phyloP scores from a whole-genome alignment of 2,329 filamentous ascomycete species.

The Paradendryphiella salina region DNA sequence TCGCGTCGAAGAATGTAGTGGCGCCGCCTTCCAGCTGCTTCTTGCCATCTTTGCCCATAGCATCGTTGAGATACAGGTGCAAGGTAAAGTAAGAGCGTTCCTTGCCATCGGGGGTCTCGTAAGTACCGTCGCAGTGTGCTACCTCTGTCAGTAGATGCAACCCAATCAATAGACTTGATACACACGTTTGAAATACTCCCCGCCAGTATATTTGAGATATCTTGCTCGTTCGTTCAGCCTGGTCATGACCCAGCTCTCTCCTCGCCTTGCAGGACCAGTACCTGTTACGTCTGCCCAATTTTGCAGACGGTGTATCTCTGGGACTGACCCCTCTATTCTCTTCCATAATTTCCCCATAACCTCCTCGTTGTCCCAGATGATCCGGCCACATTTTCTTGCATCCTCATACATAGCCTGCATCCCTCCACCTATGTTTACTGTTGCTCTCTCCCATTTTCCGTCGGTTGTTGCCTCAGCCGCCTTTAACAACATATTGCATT shows the following conservation, averaged over 20 bases:
- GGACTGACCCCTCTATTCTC: constrained; percentile 55
- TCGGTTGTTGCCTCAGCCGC: constrained; percentile 38
- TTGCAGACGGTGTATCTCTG: constrained; percentile 53
- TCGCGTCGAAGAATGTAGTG: constrained; percentile 55
- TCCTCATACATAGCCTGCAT: constrained; percentile 60
- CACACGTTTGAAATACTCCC: constrained; percentile 69
- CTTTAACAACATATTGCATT: constrained; percentile 56
- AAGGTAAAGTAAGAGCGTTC: constrained; percentile 59
- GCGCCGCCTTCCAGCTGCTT: constrained; percentile 56
- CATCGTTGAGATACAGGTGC: constrained; percentile 60
- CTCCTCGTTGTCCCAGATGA: constrained; percentile 71
- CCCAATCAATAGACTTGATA: neutral
- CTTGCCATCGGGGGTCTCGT: constrained; percentile 59
- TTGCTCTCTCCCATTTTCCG: constrained; percentile 65
- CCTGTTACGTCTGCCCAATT: constrained; percentile 50
- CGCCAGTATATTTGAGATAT: constrained; percentile 71
- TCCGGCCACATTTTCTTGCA: constrained; percentile 71
- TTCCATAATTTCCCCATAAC: constrained; percentile 66
- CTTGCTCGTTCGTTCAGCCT: constrained; percentile 73
- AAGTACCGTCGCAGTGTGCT: constrained; percentile 70
- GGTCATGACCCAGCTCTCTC: constrained; percentile 50
- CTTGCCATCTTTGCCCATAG: constrained; percentile 33
- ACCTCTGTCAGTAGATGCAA: constrained; percentile 17
- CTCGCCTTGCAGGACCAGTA: constrained; percentile 48
- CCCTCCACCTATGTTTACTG: constrained; percentile 68